Evolutionary conservation across 805 yeast genomes (phyloP), one percentile per base, ranked within the genome.

Genomic region (Schizosaccharomyces lindneri): DNA sequence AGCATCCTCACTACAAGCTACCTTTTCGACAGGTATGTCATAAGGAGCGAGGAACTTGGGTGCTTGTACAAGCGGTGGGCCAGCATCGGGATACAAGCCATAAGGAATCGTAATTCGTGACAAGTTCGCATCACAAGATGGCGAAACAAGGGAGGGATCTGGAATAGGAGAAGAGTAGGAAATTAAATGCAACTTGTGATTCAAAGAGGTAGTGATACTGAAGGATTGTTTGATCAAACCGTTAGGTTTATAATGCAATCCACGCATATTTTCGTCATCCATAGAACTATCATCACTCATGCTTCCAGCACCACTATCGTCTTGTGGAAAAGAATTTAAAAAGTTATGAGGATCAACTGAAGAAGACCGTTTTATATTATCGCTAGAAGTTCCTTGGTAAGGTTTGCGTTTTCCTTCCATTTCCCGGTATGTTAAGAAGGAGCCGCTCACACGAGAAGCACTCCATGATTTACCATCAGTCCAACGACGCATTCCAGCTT

Each of bases 391-490:
- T 17, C 39, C 36, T 21, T 51, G 57, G 36, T 51, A 29, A 19
- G 68, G 65, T 6, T 64, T 62, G 27, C 66, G 65, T 62, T 62
- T 63, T 57, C 66, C 65, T 63, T 80, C 82, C 74, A 82, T 77
- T 68, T 84, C 87, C 61, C 79, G 76, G 69, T 83, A 83, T 2
- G 80, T 77, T 39, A 83, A 71, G 66, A 83, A 83, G 1, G 78
- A 75, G 4, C 85, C 85, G 3, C 77, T 75, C 0, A 84, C 87
- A 63, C 87, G 75, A 0, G 85, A 80, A 1, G 88, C 85, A 63
- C 81, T 75, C 89, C 90, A 84, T 43, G 78, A 75, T 64, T 78
- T 78, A 21, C 89, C 87, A 67, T 84, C 90, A 1, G 89, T 84
- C 89, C 90, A 84, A 36, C 89, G 72, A 64, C 81, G 78, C 81